Evolutionary conservation across 306 rosid genomes (phyloP), one percentile per base, ranked within the genome.

Genomic region (Trifolium repens): DNA sequence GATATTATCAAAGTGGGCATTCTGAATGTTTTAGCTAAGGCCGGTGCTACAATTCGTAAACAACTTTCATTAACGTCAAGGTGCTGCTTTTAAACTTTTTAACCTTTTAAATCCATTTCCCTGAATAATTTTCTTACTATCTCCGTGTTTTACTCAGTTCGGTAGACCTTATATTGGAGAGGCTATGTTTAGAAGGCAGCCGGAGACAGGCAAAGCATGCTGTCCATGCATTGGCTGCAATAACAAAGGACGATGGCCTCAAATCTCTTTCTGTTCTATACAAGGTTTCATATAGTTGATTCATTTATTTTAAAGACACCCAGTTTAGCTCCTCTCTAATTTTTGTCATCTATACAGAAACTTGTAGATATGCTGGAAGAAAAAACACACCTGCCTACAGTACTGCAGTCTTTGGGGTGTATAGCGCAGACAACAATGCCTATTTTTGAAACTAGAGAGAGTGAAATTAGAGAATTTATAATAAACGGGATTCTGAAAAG

Each of bases 381-480:
- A 80, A 88, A 84, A 85, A 75, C 86, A 63, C 91, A 92, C 79
- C 86, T 96, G 65, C 98, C 99, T 85, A 89, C 96, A 44, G 90
- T 96, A 58, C 96, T 96, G 26, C 99, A 96, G 82, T 96, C 99
- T 46, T 83, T 96, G 71, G 99, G 99, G 79, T 96, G 99, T 72
- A 92, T 92, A 77, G 99, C 99, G 7, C 85, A 96, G 90, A 89
- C 89, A 43, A 98, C 99, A 65, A 96, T 96, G 96, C 91, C 99
- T 69, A 88, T 96, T 80, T 96, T 89, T 66, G 99, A 90, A 88
- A 96, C 99, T 59, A 90, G 99, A 83, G 97, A 87, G 85, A 83
- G 77, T 73, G 98, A 96, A 84, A 80, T 96, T 73, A 83, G 83
- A 87, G 90, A 90, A 67, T 96, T 89, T 79, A 89, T 96, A 78